These are phyloP conservation scores for Parietaria judaica DNA, from an alignment of 306 rosid genomes.

Conservation along the genomic window DNA sequence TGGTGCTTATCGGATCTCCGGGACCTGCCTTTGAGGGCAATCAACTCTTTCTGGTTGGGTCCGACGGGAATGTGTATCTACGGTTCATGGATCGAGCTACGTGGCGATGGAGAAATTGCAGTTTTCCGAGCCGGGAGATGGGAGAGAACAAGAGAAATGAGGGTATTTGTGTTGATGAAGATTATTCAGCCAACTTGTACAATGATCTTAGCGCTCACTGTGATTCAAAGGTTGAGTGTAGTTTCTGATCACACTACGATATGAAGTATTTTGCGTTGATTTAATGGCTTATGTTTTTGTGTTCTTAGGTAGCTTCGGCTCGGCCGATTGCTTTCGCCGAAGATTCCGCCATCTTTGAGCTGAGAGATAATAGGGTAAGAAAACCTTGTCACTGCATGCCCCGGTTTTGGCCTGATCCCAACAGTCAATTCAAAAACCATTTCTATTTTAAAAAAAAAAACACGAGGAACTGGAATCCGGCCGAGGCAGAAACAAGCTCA, in stretches of 20 bases:
- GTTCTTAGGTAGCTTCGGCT: slow-evolving; percentile 63
- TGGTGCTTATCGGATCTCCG: slow-evolving; percentile 52
- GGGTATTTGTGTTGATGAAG: slow-evolving; percentile 26
- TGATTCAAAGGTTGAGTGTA: slow-evolving; percentile 52
- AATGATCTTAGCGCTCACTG: slow-evolving; percentile 33
- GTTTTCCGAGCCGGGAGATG: slow-evolving; percentile 44
- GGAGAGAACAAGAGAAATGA: slow-evolving; percentile 18
- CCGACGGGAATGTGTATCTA: slow-evolving; percentile 79
- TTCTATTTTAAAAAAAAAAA: no score
- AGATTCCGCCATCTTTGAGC: slow-evolving; percentile 69
- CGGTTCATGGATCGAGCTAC: slow-evolving; percentile 56
- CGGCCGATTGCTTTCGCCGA: slow-evolving; percentile 75
- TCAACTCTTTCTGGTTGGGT: slow-evolving; percentile 70
- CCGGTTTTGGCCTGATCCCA: no score
- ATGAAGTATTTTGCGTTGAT: neutral
- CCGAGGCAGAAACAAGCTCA: no score
- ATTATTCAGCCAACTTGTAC: slow-evolving; percentile 24
- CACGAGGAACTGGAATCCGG: no score
- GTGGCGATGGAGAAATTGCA: slow-evolving; percentile 83
- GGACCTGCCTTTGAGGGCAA: slow-evolving; percentile 76
- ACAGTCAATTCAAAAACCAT: no score
- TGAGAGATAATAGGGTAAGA: slow-evolving; percentile 88
- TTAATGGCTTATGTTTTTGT: slow-evolving; percentile 19
- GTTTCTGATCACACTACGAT: neutral
- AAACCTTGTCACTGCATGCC: neutral